Evolutionary conservation across 1,139 yeast species (phyloP).

Genomic region (Magnusiomyces ingens): DNA sequence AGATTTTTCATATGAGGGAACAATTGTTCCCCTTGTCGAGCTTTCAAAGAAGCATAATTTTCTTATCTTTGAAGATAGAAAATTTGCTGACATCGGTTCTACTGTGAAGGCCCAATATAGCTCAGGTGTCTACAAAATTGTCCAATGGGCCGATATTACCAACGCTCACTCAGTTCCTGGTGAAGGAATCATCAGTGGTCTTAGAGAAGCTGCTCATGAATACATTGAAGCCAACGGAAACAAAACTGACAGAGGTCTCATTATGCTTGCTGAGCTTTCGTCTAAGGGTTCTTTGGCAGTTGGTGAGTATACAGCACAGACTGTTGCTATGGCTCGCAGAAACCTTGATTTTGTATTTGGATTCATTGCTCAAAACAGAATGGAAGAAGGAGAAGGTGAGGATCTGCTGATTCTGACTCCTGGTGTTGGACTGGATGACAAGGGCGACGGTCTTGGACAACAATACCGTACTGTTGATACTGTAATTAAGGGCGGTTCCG

Average conservation of each 20-base stretch:
- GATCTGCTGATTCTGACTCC: conserved; percentile 98
- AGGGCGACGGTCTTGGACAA: conserved; percentile 95
- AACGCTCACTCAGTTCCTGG: conserved; percentile 99
- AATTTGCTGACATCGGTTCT: conserved; percentile 98
- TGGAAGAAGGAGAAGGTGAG: conserved; percentile 59
- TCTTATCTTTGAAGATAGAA: conserved; percentile 89
- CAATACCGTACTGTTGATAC: conserved; percentile 90
- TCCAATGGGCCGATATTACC: conserved; percentile 93
- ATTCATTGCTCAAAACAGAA: conserved; percentile 85
- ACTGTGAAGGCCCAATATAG: conserved; percentile 91
- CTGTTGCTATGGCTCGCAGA: conserved; percentile 82
- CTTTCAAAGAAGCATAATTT: conserved; percentile 74
- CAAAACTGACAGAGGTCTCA: conserved; percentile 54
- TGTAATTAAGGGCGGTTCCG: conserved; percentile 78
- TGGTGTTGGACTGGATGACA: conserved; percentile 95
- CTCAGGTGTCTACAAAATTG: conserved; percentile 84
- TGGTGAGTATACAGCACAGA: conserved; percentile 80
- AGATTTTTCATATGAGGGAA: conserved; percentile 76
- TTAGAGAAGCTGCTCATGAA: conserved; percentile 76
- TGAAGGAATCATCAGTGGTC: conserved; percentile 82
- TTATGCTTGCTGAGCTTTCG: conserved; percentile 94
- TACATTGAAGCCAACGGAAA: conserved; percentile 39
- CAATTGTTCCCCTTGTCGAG: conserved; percentile 64
- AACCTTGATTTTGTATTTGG: conserved; percentile 92
- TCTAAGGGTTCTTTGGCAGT: conserved; percentile 89